Evolutionary conservation across 371 early-diverging fungal species (phyloP).

Genomic region (Mortierella sp.): DNA sequence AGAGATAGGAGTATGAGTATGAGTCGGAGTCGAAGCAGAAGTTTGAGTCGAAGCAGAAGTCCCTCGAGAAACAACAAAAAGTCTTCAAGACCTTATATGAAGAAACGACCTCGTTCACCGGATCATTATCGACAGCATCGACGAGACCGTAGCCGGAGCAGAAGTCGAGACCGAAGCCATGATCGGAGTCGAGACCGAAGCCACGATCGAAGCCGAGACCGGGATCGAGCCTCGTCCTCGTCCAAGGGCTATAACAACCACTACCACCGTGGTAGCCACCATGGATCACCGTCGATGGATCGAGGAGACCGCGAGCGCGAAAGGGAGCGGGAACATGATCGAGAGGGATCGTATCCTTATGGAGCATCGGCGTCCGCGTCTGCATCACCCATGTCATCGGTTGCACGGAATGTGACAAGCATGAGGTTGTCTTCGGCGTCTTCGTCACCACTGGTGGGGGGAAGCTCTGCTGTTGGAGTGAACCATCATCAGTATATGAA

Average conservation of each 20-base stretch:
- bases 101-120: neutral
- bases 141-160: slow-evolving; percentile 3
- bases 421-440: slow-evolving; percentile 37
- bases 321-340: slow-evolving; percentile 10
- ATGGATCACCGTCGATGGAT: too few species aligned
- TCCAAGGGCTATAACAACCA: too few species aligned
- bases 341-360: slow-evolving; percentile 14
- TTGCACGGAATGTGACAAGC: slow-evolving; percentile 39
- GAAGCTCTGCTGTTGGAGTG: slow-evolving; percentile 11
- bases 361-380: slow-evolving; percentile 27
- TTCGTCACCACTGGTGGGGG: slow-evolving; percentile 19
- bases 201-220: too few species aligned
- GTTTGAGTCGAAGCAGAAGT: slow-evolving; percentile 7
- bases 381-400: slow-evolving; percentile 48
- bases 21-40: neutral
- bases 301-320: slow-evolving; percentile 19
- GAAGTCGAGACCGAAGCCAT: too few species aligned
- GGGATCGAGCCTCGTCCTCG: too few species aligned
- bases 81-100: neutral
- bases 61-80: slow-evolving; percentile 8
- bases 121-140: slow-evolving; percentile 4
- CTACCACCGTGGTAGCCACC: too few species aligned
- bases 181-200: too few species aligned
- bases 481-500: too few species aligned
- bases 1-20: neutral